Evolutionary conservation across 192 early-diverging fungal species (phyloP), one percentile per base, ranked within the genome.

Genomic region (Kickxella alabastrina): DNA sequence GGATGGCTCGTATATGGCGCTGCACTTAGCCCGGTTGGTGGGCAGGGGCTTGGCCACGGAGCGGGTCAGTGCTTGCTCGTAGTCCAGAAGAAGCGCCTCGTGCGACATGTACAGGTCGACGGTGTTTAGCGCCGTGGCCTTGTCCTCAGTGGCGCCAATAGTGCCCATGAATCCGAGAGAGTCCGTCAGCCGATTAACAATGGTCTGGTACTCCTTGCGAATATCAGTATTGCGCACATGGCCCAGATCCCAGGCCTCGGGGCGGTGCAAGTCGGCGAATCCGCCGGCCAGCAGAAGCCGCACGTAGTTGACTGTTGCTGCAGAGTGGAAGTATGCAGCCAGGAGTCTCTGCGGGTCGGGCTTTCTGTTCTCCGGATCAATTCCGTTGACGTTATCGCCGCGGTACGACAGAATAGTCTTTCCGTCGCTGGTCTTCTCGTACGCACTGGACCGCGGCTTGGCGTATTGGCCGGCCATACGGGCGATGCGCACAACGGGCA

Each of bases 381-480:
- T 93, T 43, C 96, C 92, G 78, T 99, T 99, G 42, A 99, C 91
- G 75, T 96, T 97, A 79, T 97, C 96, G 43, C 96, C 96, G 43
- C 96, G 85, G 82, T 89, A 99, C 27, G 93, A 89, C 42, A 79
- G 55, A 54, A 95, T 88, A 8, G 46, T 48, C 3, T 49, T 87
- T 81, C 42, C 73, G 44, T 93, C 95, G 59, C 92, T 77, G 31
- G 90, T 73, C 47, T 84, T 85, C 59, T 99, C 96, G 28, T 80
- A 92, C 2, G 92, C 86, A 65, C 85, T 92, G 31, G 91, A 93
- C 43, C 95, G 84, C 12, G 95, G 95, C 80, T 98, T 98, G 39
- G 95, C 95, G 73, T 98, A 98, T 76, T 98, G 93, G 3, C 95
- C 96, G 15, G 91, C 94, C 92, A 99, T 97, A 49, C 96, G 87